A percentile compares a stretch with the other conserved stretches of the same genome.
These are phyloP conservation scores for Sclerotiophoma versabilis DNA, from an alignment of 2,329 filamentous ascomycete species.

Conservation along the genomic window DNA sequence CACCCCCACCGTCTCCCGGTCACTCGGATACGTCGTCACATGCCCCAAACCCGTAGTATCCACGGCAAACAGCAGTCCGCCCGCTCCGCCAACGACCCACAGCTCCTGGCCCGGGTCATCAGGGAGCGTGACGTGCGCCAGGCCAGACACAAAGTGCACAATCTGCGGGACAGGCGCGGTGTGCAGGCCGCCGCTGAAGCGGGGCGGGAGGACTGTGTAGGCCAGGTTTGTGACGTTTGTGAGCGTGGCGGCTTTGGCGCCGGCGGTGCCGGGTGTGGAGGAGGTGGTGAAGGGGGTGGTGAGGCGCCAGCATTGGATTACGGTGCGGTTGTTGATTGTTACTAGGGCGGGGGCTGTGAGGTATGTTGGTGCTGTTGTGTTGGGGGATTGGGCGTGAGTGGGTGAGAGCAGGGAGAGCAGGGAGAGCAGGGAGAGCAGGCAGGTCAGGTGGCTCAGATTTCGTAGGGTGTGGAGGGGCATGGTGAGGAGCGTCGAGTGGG, in stretches of 20 bases:
- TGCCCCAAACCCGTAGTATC: conserved; percentile 44
- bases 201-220: conserved; percentile 43
- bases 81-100: conserved; percentile 44
- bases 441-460: too few species aligned
- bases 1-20: conserved; percentile 39
- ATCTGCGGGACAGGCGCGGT: conserved; percentile 45
- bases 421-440: not conserved
- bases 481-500: too few species aligned
- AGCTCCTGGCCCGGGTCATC: conserved; percentile 29
- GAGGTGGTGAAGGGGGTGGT: conserved; percentile 34
- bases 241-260: conserved; percentile 30
- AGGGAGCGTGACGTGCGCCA: conserved; percentile 44
- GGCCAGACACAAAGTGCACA: conserved; percentile 43
- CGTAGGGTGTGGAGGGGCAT: too few species aligned
- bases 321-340: conserved; percentile 42
- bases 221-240: conserved; percentile 31
- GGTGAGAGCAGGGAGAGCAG: not conserved
- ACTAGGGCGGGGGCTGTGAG: conserved; percentile 45
- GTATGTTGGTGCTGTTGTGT: conserved; percentile 23
- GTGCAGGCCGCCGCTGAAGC: conserved; percentile 44
- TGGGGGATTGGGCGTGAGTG: conserved; percentile 14
- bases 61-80: conserved; percentile 41
- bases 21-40: conserved; percentile 41
- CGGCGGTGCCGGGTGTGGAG: conserved; percentile 35
- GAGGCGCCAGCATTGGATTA: conserved; percentile 47